A percentile compares a stretch with the other conserved stretches of the same genome.
Conservation (phyloP, 371 early-diverging fungal species). For the Thermomucor indicae-seudaticae region DNA sequence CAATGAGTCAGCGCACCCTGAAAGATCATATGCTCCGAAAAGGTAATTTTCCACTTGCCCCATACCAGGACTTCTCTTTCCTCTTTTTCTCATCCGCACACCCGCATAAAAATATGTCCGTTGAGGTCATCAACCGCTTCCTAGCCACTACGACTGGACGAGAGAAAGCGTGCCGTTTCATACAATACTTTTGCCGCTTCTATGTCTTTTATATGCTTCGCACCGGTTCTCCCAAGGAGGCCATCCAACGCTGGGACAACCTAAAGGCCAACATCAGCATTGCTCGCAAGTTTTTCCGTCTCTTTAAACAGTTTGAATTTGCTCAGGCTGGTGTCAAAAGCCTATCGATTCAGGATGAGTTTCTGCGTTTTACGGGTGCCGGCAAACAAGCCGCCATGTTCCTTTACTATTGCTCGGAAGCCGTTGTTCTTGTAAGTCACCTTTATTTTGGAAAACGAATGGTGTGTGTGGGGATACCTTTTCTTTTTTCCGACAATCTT, state of each 20-base stretch:
- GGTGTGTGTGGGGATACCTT: neutral
- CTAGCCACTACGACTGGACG: slow-evolving; percentile 70
- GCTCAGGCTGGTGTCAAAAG: slow-evolving; percentile 53
- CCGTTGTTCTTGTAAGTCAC: slow-evolving; percentile 52
- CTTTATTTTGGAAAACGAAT: neutral
- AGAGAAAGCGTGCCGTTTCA: slow-evolving; percentile 73
- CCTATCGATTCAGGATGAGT: slow-evolving; percentile 45
- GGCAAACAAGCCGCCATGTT: slow-evolving; percentile 54
- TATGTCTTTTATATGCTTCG: slow-evolving; percentile 54
- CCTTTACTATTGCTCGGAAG: slow-evolving; percentile 55
- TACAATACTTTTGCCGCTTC: slow-evolving; percentile 74
- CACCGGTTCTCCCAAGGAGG: slow-evolving; percentile 50
- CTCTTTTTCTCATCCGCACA: too few relatives aligned
- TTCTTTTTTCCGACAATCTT: neutral
- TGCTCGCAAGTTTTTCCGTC: slow-evolving; percentile 58
- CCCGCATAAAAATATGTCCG: slow-evolving; percentile 5
- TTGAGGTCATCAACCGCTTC: slow-evolving; percentile 41
- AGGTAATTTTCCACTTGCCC: too few relatives aligned
- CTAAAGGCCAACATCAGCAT: slow-evolving; percentile 54
- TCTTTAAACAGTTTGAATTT: slow-evolving; percentile 59
- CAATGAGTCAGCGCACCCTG: too few relatives aligned
- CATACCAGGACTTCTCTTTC: too few relatives aligned
- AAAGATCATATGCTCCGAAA: too few relatives aligned
- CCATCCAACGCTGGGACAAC: slow-evolving; percentile 49
- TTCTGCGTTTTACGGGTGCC: slow-evolving; percentile 42